A percentile compares a stretch with the other conserved stretches of the same genome.
Evolutionary conservation across 371 early-diverging fungal species (phyloP).

Genomic region (Mortierella sp.): DNA sequence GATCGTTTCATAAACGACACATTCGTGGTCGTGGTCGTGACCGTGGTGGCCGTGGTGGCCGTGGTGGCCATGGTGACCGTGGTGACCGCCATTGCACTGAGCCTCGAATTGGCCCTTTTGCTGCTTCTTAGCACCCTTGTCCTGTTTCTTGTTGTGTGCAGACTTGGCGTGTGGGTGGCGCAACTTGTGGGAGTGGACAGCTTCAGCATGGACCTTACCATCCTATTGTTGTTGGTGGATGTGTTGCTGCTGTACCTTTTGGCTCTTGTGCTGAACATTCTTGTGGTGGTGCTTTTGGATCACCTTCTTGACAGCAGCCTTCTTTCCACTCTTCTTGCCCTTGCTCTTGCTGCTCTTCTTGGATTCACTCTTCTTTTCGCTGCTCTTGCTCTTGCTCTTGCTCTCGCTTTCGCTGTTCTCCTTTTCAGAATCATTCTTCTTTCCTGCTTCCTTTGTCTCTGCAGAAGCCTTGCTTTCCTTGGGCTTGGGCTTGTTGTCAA

Average conservation of each 20-base stretch:
- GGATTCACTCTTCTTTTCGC: background rate
- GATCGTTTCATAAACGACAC: constrained; percentile 30
- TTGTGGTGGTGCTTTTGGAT: constrained; percentile 12
- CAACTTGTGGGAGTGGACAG: background rate
- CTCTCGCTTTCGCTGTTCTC: too few relatives aligned
- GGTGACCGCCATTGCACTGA: background rate
- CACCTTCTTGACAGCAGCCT: background rate
- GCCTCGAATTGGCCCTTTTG: background rate
- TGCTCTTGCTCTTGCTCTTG: too few relatives aligned
- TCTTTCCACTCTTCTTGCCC: constrained; percentile 1
- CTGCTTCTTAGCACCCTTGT: constrained; percentile 3
- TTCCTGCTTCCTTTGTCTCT: too few relatives aligned
- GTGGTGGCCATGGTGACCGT: too few relatives aligned
- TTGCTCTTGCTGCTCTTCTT: constrained; percentile 1
- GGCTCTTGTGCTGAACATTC: constrained; percentile 8
- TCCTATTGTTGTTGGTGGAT: background rate
- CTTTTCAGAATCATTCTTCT: too few relatives aligned
- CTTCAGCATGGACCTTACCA: background rate
- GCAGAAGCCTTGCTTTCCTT: constrained; percentile 9
- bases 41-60: too few relatives aligned
- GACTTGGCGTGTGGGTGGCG: constrained; percentile 1
- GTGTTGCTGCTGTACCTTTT: constrained; percentile 2
- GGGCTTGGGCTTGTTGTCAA: background rate
- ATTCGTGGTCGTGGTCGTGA: constrained; percentile 11
- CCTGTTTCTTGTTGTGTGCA: background rate